Evolutionary conservation across 306 rosid genomes (phyloP).

Genomic region (Begonia loranthoides): DNA sequence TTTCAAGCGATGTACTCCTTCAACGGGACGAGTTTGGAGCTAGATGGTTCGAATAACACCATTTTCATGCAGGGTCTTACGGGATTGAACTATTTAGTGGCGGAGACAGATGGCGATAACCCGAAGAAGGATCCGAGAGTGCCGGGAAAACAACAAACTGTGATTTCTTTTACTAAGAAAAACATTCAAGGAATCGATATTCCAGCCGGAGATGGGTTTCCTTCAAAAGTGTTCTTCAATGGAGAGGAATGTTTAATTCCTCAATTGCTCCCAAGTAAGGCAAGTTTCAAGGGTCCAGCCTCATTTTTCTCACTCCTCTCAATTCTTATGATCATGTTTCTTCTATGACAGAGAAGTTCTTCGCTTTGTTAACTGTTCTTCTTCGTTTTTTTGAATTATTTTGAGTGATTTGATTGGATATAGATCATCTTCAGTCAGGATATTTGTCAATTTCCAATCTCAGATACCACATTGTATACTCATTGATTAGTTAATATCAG

Average conservation of each 20-base stretch:
- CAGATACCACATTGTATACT: too few relatives aligned
- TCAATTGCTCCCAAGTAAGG: conserved; percentile 36
- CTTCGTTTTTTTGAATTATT: conserved; percentile 10
- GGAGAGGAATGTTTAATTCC: conserved; percentile 96
- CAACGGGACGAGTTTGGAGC: conserved; percentile 42
- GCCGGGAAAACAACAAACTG: conserved; percentile 96
- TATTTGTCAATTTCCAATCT: too few relatives aligned
- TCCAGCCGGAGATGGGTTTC: conserved; percentile 70
- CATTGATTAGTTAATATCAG: too few relatives aligned
- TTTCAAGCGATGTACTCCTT: conserved; percentile 87
- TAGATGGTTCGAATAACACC: conserved; percentile 45
- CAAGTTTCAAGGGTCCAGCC: conserved; percentile 20
- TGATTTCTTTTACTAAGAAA: conserved; percentile 85
- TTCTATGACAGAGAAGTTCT: conserved; percentile 16
- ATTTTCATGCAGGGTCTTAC: conserved; percentile 64
- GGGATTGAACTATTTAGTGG: conserved; percentile 76
- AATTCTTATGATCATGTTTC: conserved; percentile 23
- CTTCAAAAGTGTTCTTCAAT: conserved; percentile 74
- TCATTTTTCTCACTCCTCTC: conserved; percentile 13
- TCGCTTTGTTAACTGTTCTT: conserved; percentile 18
- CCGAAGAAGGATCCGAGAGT: conserved; percentile 67
- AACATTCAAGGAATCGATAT: conserved; percentile 47
- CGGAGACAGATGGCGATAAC: conserved; percentile 59
- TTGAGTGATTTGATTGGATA: conserved; percentile 8
- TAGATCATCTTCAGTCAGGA: neutral